Evolutionary conservation across 495 filamentous ascomycete genomes (phyloP).

Genomic region (Xylaria intraflava): DNA sequence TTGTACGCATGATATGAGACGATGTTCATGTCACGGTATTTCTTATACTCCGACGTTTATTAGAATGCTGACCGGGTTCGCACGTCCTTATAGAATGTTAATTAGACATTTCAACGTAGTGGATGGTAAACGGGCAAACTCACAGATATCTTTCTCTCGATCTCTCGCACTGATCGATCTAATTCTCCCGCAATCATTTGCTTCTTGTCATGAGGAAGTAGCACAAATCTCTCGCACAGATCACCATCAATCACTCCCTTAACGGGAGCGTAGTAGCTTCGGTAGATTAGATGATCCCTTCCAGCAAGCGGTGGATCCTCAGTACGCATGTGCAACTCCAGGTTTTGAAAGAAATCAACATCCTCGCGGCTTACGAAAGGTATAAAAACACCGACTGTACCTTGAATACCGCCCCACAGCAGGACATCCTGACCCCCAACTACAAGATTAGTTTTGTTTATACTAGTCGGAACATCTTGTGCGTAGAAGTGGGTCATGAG

Average conservation of each 20-base stretch:
- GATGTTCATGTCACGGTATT: constrained; percentile 3
- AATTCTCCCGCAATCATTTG: constrained; percentile 90
- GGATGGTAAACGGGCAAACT: constrained; percentile 30
- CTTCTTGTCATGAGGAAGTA: constrained; percentile 79
- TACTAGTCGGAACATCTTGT: constrained; percentile 84
- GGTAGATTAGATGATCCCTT: constrained; percentile 88
- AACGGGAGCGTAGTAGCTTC: constrained; percentile 93
- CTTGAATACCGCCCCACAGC: constrained; percentile 90
- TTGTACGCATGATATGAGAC: constrained; percentile 3
- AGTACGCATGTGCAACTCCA: constrained; percentile 76
- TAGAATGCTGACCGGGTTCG: constrained; percentile 81
- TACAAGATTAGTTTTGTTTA: constrained; percentile 84
- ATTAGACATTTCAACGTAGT: constrained; percentile 5
- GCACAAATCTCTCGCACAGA: constrained; percentile 82
- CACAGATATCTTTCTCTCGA: constrained; percentile 93
- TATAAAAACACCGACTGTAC: constrained; percentile 85
- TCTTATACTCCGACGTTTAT: constrained; percentile 12
- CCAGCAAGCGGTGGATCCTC: constrained; percentile 85
- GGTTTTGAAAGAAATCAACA: constrained; percentile 91
- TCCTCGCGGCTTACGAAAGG: constrained; percentile 88
- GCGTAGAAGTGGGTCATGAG: constrained; percentile 82
- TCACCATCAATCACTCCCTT: constrained; percentile 99
- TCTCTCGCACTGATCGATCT: constrained; percentile 82
- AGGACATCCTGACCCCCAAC: constrained; percentile 87
- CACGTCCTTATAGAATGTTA: constrained; percentile 57